Percentiles rank a stretch among this genome's conserved stretches.
phyloP scores from a whole-genome alignment of 1,284 basidiomycete species.

The Cutaneotrichosporon sp. region DNA sequence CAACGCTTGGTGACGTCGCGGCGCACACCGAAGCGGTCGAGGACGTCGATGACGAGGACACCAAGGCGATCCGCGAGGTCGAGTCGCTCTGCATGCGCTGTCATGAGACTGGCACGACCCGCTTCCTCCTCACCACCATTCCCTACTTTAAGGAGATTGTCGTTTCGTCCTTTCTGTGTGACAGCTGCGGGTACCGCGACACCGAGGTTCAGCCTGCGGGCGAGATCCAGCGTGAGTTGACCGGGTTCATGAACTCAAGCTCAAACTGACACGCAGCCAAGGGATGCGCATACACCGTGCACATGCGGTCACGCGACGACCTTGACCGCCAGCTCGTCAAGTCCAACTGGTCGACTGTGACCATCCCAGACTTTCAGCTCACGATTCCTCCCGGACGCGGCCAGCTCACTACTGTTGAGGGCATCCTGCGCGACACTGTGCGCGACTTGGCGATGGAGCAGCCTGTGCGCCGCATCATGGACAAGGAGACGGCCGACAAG shows the following conservation, averaged over 20 bases:
- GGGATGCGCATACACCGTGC: conserved; percentile 71
- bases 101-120: conserved; percentile 84
- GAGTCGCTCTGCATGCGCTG: conserved; percentile 95
- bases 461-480: conserved; percentile 78
- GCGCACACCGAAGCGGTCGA: conserved; percentile 41
- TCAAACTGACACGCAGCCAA: conserved; percentile 43
- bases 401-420: conserved; percentile 94
- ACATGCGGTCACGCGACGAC: conserved; percentile 72
- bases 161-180: conserved; percentile 93
- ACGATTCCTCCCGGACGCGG: conserved; percentile 86
- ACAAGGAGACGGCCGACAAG: conserved; percentile 71
- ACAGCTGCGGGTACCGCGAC: conserved; percentile 85
- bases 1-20: conserved; percentile 49
- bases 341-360: conserved; percentile 75
- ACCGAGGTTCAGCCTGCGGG: conserved; percentile 95
- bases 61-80: conserved; percentile 66
- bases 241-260: neutral
- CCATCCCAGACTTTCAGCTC: conserved; percentile 83
- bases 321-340: conserved; percentile 93
- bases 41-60: conserved; percentile 59
- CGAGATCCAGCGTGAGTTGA: conserved; percentile 70
- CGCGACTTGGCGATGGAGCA: conserved; percentile 82
- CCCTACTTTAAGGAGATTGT: conserved; percentile 96
- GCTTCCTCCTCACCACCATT: conserved; percentile 89
- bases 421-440: conserved; percentile 79